Evolutionary conservation across 805 yeast genomes (phyloP), one percentile per base, ranked within the genome.

Genomic region (Komagataella phaffii): DNA sequence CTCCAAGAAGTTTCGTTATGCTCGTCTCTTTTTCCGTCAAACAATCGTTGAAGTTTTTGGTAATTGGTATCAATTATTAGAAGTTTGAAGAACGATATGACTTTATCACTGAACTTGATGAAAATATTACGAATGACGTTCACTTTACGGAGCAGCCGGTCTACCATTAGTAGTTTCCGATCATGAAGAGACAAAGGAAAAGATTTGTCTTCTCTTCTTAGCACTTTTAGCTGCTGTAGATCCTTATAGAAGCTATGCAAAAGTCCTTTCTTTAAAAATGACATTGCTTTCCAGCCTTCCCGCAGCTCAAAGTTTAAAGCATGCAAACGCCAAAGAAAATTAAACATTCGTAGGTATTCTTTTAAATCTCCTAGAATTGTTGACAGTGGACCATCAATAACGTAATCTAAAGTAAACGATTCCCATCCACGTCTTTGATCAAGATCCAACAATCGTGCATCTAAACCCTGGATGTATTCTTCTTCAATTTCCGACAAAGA

Each of bases 381-480:
- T 7, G 79, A 71, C 46, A 85, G 62, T 0, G 85, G 85, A 12
- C 70, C 57, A 17, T 61, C 64, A 3, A 77, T 62, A 51, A 76
- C 70, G 63, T 86, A 93, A 61, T 89, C 97, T 44, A 90, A 68
- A 0, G 96, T 88, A 63, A 91, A 90, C 2, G 86, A 88, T 61
- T 90, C 95, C 96, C 96, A 90, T 0, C 96, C 96, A 50, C 79
- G 66, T 24, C 54, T 81, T 57, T 83, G 87, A 3, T 82, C 82
- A 49, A 84, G 67, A 53, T 85, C 88, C 49, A 90, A 70, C 19
- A 90, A 73, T 47, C 96, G 71, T 0, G 96, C 96, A 69, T 93
- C 98, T 10, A 91, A 62, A 50, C 86, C 66, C 47, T 74, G 68
- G 10, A 77, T 62, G 7, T 77, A 72, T 17, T 64, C 68, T 2